A percentile compares a stretch with the other conserved stretches of the same genome.
Conservation (phyloP, 345 rosid species). For the Pugionium dolabratum region DNA sequence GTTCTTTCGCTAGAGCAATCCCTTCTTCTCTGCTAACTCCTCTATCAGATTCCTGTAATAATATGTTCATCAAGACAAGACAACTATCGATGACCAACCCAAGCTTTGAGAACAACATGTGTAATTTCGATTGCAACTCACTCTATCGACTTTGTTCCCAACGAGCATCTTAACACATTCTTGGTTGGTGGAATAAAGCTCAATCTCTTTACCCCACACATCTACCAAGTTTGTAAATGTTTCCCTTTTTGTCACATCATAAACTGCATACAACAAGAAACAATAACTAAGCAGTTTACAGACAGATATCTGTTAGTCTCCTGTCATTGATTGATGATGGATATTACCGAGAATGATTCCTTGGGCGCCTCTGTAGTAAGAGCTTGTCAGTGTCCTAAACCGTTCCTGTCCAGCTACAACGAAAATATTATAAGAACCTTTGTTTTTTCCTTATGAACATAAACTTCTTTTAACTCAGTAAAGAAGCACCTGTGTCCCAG, state of each 20-base stretch:
- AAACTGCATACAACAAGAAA: conserved; percentile 50
- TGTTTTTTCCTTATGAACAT: not conserved
- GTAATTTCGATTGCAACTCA: conserved; percentile 38
- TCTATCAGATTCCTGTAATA: conserved; percentile 79
- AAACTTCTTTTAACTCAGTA: not conserved
- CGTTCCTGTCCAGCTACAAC: conserved; percentile 96
- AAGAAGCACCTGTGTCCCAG: conserved; percentile 85
- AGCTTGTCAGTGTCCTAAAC: conserved; percentile 88
- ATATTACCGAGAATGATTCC: conserved; percentile 84
- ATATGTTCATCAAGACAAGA: conserved; percentile 25
- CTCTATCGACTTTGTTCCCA: conserved; percentile 92
- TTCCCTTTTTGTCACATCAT: conserved; percentile 90
- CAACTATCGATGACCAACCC: not conserved
- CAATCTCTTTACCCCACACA: conserved; percentile 94
- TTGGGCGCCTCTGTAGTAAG: conserved; percentile 91
- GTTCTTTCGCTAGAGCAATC: conserved; percentile 68
- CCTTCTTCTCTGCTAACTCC: conserved; percentile 91
- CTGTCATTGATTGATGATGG: conserved; percentile 1
- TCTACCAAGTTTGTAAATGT: conserved; percentile 83
- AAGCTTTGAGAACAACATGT: not conserved
- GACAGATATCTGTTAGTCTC: not conserved
- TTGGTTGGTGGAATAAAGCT: conserved; percentile 74
- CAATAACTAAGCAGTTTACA: conserved; percentile 11
- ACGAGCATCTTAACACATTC: conserved; percentile 93
- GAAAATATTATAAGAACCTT: not conserved